These are phyloP conservation scores for Globisporangium cederbergense DNA, from an alignment of 352 stramenopile genomes.

Conservation along the genomic window DNA sequence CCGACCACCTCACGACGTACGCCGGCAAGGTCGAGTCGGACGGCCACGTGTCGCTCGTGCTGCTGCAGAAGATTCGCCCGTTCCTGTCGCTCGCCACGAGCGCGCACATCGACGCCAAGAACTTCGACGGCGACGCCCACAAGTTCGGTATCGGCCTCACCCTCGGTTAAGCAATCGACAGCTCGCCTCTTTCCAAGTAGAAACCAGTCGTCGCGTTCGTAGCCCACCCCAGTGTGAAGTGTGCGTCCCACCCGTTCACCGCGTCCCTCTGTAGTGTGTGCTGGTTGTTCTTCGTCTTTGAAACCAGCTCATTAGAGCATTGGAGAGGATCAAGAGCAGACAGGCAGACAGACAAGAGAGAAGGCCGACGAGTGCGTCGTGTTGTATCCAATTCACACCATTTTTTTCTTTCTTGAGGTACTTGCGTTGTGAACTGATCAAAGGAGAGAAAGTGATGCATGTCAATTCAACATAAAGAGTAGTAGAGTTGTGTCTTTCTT, in stretches of 20 bases:
- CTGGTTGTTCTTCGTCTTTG: neutral
- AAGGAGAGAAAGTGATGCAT: neutral
- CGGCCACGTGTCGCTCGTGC: conserved; percentile 80
- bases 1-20: conserved; percentile 80
- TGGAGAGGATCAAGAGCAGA: neutral
- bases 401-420: neutral
- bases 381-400: conserved; percentile 10
- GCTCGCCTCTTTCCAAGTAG: neutral
- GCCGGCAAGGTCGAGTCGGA: conserved; percentile 86
- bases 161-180: conserved; percentile 55
- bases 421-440: neutral
- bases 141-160: conserved; percentile 90
- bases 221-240: neutral
- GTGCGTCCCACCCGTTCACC: neutral
- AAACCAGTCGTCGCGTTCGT: conserved; percentile 4
- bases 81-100: conserved; percentile 83
- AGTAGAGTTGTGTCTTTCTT: neutral
- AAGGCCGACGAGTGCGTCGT: neutral
- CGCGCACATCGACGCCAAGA: conserved; percentile 88
- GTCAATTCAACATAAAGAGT: neutral
- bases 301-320: neutral
- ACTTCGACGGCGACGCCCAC: conserved; percentile 88
- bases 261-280: neutral
- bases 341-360: neutral
- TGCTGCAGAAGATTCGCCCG: conserved; percentile 84